Evolutionary conservation across 2,329 filamentous ascomycete genomes (phyloP), one percentile per base, ranked within the genome.

Genomic region (Pyricularia sp.): DNA sequence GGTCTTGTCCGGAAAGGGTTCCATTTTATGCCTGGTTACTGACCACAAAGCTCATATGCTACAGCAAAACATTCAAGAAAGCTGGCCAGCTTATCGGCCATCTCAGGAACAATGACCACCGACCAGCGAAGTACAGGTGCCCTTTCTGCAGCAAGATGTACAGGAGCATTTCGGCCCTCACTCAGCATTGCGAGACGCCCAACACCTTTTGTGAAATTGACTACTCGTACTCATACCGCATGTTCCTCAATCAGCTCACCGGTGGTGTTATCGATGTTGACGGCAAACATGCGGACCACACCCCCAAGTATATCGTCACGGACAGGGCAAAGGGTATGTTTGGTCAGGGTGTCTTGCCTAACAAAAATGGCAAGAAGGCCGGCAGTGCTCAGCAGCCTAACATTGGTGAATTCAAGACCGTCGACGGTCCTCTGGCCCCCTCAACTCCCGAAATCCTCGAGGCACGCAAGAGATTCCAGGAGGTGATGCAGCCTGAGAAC

Each of bases 131-230:
- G n/a, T 66, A 77, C 19, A 69, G 70, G 28, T 85, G 83, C 70
- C 78, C 80, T 0, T 73, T 71, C 60, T 85, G 83, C 68, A 70
- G 72, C 13, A 71, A 70, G 2, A 70, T 68, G 8, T 84, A 82
- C 69, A 71, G 71, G 8, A 75, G 74, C 1, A 71, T 78, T 24
- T 71, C 75, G 19, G 75, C 78, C 2, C 76, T 84, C 35, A 76
- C 79, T 3, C 74, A 76, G 61, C 83, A 85, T 67, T 77, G 75
- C 26, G 82, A 85, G 68, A 75, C 78, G 1, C 76, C 75, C 64
- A 73, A 74, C 2, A 69, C 66, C 40, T 72, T 71, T 24, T 83
- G 82, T 72, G 71, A 70, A 7, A 75, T 84, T 30, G 77, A 79
- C 4, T 69, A 76, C 1, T 73, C 75, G 0, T 71, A 78, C 3